A percentile compares a stretch with the other conserved stretches of the same genome.
Conservation (phyloP, 2,329 filamentous ascomycete species). For the Colletotrichum tofieldiae region DNA sequence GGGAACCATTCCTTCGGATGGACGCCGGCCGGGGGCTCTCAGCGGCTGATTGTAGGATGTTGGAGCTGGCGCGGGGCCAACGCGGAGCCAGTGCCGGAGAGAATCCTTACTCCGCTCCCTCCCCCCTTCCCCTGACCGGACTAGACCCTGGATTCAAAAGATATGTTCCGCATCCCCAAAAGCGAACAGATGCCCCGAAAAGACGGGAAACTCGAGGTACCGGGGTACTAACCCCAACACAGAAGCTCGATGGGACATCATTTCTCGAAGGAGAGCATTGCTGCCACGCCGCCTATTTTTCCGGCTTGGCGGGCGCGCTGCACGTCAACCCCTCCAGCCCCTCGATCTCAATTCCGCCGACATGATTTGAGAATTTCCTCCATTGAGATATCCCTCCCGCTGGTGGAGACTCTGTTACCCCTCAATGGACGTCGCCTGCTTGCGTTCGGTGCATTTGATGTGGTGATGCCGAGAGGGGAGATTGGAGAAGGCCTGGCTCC, state of each 20-base stretch:
- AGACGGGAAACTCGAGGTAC: background rate
- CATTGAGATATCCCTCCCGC: conserved; percentile 1
- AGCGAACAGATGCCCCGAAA: background rate
- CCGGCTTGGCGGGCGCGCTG: conserved; percentile 30
- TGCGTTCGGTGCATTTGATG: background rate
- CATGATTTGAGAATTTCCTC: conserved; percentile 15
- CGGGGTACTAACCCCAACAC: background rate
- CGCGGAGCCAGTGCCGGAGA: background rate
- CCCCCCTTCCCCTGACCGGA: background rate
- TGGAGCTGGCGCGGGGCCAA: background rate
- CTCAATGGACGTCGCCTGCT: background rate
- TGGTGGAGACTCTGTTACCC: background rate
- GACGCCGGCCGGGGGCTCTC: background rate
- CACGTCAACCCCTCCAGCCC: background rate
- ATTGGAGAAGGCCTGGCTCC: background rate
- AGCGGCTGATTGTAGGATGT: background rate
- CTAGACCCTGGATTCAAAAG: no score
- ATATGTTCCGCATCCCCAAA: no score
- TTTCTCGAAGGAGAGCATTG: conserved; percentile 7
- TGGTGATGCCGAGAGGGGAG: background rate
- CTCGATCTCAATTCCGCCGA: background rate
- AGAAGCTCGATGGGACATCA: background rate
- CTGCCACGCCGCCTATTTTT: conserved; percentile 7
- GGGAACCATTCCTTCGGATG: background rate
- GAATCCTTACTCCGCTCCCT: background rate